Conservation (phyloP, 2,329 filamentous ascomycete genomes). For the Elsinoe arachidis region DNA sequence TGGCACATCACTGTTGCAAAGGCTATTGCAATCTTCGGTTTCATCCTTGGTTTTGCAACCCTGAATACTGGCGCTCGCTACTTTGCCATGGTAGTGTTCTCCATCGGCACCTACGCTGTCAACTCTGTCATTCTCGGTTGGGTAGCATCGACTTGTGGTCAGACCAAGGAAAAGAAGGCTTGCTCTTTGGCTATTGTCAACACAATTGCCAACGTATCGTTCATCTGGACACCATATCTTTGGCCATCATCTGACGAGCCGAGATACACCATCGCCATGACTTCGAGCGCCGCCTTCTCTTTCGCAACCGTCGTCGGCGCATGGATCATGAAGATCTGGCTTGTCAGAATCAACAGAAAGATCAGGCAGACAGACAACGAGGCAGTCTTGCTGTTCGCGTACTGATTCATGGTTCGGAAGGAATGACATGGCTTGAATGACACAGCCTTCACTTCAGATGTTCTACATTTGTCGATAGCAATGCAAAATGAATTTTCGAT, state of each 20-base stretch:
- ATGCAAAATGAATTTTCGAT: not conserved
- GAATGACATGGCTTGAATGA: not conserved
- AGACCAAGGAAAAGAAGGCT: slow-evolving; percentile 44
- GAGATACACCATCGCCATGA: slow-evolving; percentile 38
- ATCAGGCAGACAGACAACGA: slow-evolving; percentile 25
- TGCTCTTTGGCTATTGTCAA: slow-evolving; percentile 43
- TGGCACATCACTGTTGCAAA: slow-evolving; percentile 34
- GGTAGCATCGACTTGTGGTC: slow-evolving; percentile 37
- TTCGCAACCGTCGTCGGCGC: slow-evolving; percentile 37
- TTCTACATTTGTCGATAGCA: not conserved
- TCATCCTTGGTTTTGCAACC: slow-evolving; percentile 29
- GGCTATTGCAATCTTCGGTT: slow-evolving; percentile 30
- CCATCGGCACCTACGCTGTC: slow-evolving; percentile 35
- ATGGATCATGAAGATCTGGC: slow-evolving; percentile 35
- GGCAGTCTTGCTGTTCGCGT: slow-evolving; percentile 23
- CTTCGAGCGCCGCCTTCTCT: slow-evolving; percentile 36
- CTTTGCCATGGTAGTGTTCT: slow-evolving; percentile 23
- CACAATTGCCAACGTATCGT: slow-evolving; percentile 40
- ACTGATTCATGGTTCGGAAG: slow-evolving; percentile 14
- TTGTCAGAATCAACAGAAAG: slow-evolving; percentile 37
- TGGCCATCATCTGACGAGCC: slow-evolving; percentile 41
- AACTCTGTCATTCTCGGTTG: slow-evolving; percentile 42
- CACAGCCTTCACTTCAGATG: too few relatives aligned
- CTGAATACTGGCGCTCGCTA: slow-evolving; percentile 29
- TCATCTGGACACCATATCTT: slow-evolving; percentile 45